Percentiles rank a stretch among this genome's conserved stretches.
Conservation (phyloP, 176 grass and related monocot species). For the Cocos nucifera region DNA sequence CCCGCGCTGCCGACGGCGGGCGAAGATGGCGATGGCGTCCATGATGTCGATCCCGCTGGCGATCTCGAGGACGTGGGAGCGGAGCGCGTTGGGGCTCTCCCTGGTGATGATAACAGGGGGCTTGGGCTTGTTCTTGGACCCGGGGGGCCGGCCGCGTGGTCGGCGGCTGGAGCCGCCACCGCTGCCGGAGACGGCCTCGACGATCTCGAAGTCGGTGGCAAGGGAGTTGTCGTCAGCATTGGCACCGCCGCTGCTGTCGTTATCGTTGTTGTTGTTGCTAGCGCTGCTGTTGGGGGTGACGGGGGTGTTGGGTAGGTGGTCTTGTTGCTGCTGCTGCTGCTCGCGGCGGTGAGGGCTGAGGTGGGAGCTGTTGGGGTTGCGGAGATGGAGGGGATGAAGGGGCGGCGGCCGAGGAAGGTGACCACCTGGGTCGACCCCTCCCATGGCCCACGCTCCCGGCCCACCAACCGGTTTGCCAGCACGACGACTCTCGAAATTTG, state of each 20-base stretch:
- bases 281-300: conserved; percentile 58
- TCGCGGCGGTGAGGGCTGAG: conserved; percentile 13
- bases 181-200: conserved; percentile 18
- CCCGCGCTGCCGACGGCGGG: conserved; percentile 52
- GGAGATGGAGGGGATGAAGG: conserved; percentile 29
- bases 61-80: conserved; percentile 64
- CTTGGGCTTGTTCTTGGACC: conserved; percentile 76
- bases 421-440: conserved; percentile 31
- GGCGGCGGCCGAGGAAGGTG: conserved; percentile 17
- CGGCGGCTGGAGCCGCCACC: conserved; percentile 27
- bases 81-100: conserved; percentile 66
- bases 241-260: conserved; percentile 38
- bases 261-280: conserved; percentile 61
- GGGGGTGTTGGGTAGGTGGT: conserved; percentile 13
- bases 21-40: conserved; percentile 44
- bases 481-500: no score
- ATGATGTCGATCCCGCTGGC: conserved; percentile 61
- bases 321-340: not conserved
- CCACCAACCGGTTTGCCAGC: conserved; percentile 59
- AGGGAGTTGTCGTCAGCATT: conserved; percentile 27
- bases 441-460: conserved; percentile 43
- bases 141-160: conserved; percentile 46
- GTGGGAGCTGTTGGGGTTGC: conserved; percentile 21
- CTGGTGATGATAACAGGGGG: conserved; percentile 64
- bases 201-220: conserved; percentile 13